Evolutionary conservation across 2,329 filamentous ascomycete genomes (phyloP).

Genomic region (Fusarium odoratissimum): DNA sequence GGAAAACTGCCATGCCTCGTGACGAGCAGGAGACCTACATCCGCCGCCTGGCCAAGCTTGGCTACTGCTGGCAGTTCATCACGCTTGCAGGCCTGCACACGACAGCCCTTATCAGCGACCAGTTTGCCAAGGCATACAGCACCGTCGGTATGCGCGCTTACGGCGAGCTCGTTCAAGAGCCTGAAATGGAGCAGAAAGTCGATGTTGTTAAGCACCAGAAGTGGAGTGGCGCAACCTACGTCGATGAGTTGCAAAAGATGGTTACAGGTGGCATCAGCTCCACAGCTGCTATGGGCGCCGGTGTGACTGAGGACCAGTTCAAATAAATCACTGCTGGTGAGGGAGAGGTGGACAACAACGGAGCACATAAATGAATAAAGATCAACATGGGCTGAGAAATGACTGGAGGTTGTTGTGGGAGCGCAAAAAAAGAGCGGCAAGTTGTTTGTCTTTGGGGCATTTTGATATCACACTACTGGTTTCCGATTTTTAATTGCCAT

Average conservation of each 20-base stretch:
- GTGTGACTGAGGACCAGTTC: slow-evolving; percentile 98
- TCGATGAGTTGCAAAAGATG: slow-evolving; percentile 97
- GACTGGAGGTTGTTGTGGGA: not conserved
- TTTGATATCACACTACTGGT: slow-evolving; percentile 33
- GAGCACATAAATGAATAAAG: not conserved
- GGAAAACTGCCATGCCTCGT: slow-evolving; percentile 95
- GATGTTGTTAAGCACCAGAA: slow-evolving; percentile 99
- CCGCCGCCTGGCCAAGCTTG: slow-evolving; percentile 82
- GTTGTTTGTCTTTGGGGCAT: slow-evolving; percentile 25
- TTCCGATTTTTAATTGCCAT: slow-evolving; percentile 15
- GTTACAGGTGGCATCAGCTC: slow-evolving; percentile 91
- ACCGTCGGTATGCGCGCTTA: slow-evolving; percentile 93
- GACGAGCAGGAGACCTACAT: slow-evolving; percentile 98
- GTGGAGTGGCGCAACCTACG: slow-evolving; percentile 95
- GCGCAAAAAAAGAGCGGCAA: slow-evolving; percentile 22
- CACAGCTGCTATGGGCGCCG: slow-evolving; percentile 96
- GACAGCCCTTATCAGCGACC: slow-evolving; percentile 90
- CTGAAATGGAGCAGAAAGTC: slow-evolving; percentile 89
- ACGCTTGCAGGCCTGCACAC: slow-evolving; percentile 98
- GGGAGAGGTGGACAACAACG: not conserved
- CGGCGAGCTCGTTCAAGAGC: slow-evolving; percentile 96
- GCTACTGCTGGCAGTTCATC: slow-evolving; percentile 99
- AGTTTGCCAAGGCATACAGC: slow-evolving; percentile 86
- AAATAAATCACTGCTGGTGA: slow-evolving; percentile 36
- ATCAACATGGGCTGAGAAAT: not conserved